Base-by-base conservation (phyloP, 176 grass and related monocot species). In the Phyllostachys edulis region DNA sequence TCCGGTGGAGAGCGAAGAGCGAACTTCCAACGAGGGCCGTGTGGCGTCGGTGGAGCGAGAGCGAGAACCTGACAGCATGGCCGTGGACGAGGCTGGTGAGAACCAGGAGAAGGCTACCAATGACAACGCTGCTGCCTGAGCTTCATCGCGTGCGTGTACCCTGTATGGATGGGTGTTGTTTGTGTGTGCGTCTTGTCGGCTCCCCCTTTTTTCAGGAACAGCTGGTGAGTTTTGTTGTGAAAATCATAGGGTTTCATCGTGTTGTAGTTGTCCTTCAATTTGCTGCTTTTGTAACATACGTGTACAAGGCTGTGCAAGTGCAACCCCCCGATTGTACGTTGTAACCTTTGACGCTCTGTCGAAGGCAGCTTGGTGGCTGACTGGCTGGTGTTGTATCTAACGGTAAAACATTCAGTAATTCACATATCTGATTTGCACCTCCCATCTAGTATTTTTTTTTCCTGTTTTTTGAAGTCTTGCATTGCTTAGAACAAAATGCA, bases 1-100 rank as follows among this genome's bases (percentile, higher is more conserved):
- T 52, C 29, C 72, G 0, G 78, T 82, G 71, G 91, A 96, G 78
- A 94, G 90, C 1, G 91, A 96, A 40, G 97, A 91, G 80, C 85
- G 76, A 69, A 80, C 77, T 2, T 87, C 91, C 59, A 86, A 96
- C 21, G 97, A 96, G 10, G 86, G 86, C 20, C 90, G 63, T 6
- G 70, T 54, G 6, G 56, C 41, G 32, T 80, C 79, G 10, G 86
- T 74, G 15, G 87, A 88, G 26, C 73, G 34, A 75, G 90, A 88
- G 77, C 76, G 44, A 10, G 87, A 87, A 9, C 74, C 84, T 3
- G 91, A 88, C 2, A 56, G 21, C 18, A 84, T 90, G 78, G 75
- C 69, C 17, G 51, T 90, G 0, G 94, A 92, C 55, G 85, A 91
- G 52, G 67, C 78, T 6, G 62, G 85, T 36, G 77, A 92, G 18